Evolutionary conservation across 345 rosid species (phyloP).

Genomic region (Brassica rapa): DNA sequence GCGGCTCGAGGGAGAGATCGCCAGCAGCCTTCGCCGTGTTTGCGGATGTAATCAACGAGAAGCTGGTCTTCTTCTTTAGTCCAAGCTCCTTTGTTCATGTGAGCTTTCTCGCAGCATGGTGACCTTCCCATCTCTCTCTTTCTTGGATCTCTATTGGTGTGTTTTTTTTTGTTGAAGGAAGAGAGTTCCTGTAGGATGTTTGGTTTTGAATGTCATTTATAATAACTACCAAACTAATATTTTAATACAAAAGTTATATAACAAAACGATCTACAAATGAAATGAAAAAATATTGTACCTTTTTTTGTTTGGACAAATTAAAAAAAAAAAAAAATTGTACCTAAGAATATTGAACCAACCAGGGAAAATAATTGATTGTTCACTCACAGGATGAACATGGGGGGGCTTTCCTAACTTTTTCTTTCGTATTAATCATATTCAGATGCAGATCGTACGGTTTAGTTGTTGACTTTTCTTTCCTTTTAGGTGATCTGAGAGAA

Average conservation of each 20-base stretch:
- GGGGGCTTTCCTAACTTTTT: constrained; percentile 27
- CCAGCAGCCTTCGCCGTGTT: constrained; percentile 94
- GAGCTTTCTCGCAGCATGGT: constrained; percentile 90
- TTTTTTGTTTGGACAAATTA: no score
- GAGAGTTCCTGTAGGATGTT: constrained; percentile 33
- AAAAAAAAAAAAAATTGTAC: neutral
- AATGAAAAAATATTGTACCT: neutral
- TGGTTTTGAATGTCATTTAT: constrained; percentile 40
- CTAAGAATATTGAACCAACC: neutral
- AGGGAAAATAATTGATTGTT: constrained; percentile 17
- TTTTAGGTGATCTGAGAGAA: neutral
- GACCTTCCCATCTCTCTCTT: constrained; percentile 68
- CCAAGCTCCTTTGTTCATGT: constrained; percentile 96
- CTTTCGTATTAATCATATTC: neutral
- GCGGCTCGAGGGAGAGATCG: constrained; percentile 90
- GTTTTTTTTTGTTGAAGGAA: constrained; percentile 7
- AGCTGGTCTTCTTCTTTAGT: constrained; percentile 88
- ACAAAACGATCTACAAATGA: constrained; percentile 14
- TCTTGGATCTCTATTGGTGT: neutral
- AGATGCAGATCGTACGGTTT: constrained; percentile 37
- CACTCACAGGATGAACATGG: constrained; percentile 40
- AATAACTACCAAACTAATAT: constrained; percentile 21
- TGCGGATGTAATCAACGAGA: constrained; percentile 72
- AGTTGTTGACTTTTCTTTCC: constrained; percentile 33
- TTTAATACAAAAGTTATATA: neutral